Conservation (phyloP, 2,329 filamentous ascomycete species). For the Colletotrichum tropicicola region DNA sequence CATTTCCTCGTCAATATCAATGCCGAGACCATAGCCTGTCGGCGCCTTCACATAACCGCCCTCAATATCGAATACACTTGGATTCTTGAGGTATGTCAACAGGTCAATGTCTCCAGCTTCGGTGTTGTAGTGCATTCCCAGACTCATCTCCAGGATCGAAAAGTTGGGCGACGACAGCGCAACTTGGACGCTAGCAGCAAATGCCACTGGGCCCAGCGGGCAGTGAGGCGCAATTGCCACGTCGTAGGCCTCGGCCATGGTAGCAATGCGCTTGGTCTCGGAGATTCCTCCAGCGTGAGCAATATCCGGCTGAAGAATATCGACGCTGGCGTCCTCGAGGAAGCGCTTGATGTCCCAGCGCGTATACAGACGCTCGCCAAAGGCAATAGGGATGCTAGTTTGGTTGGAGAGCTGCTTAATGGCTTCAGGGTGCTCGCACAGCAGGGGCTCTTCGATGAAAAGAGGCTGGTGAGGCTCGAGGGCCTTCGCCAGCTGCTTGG, state of each 20-base stretch:
- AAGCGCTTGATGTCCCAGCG: constrained; percentile 74
- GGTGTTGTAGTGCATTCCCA: constrained; percentile 76
- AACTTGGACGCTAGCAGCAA: constrained; percentile 72
- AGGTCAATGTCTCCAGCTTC: constrained; percentile 55
- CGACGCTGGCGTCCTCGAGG: constrained; percentile 68
- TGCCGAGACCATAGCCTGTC: constrained; percentile 64
- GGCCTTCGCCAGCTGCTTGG: constrained; percentile 70
- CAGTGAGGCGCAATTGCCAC: constrained; percentile 73
- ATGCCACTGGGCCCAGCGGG: constrained; percentile 71
- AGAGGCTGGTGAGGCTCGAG: constrained; percentile 70
- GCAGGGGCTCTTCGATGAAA: constrained; percentile 74
- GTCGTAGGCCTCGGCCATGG: constrained; percentile 73
- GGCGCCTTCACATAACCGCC: constrained; percentile 64
- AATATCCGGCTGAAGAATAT: constrained; percentile 73
- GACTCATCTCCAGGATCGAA: constrained; percentile 74
- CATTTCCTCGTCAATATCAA: constrained; percentile 71
- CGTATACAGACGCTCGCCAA: constrained; percentile 71
- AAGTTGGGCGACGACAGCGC: constrained; percentile 65
- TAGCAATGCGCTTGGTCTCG: constrained; percentile 69
- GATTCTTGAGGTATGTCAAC: constrained; percentile 67
- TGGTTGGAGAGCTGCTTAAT: constrained; percentile 65
- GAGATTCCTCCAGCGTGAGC: constrained; percentile 72
- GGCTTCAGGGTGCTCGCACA: constrained; percentile 68
- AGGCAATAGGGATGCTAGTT: constrained; percentile 68
- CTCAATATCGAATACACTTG: constrained; percentile 65